Evolutionary conservation across 1,139 yeast genomes (phyloP).

Genomic region (Yamadazyma mexicana): DNA sequence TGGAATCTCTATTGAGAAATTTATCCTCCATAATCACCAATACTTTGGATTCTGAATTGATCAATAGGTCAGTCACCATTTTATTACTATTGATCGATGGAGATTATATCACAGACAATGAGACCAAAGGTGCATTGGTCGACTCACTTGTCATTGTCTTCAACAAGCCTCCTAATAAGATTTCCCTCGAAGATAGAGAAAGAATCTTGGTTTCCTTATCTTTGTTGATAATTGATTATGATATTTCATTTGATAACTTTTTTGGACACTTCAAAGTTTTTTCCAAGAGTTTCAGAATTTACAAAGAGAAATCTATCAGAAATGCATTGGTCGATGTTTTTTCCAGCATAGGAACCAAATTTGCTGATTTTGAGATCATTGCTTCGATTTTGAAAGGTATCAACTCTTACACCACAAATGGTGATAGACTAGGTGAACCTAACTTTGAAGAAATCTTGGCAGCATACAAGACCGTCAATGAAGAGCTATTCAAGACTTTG

Average conservation of each 20-base stretch:
- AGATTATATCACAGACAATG: constrained; percentile 57
- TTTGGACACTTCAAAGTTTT: constrained; percentile 53
- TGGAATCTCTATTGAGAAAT: constrained; percentile 52
- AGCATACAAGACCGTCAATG: constrained; percentile 69
- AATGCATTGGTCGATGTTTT: constrained; percentile 60
- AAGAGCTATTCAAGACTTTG: constrained; percentile 44
- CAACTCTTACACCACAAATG: constrained; percentile 65
- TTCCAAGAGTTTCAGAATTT: constrained; percentile 59
- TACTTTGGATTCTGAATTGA: constrained; percentile 48
- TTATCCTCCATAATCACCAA: constrained; percentile 51
- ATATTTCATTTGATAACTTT: constrained; percentile 55
- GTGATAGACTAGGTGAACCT: constrained; percentile 70
- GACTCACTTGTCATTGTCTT: constrained; percentile 61
- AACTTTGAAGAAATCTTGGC: constrained; percentile 76
- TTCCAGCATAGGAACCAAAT: constrained; percentile 55
- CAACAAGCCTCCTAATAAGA: constrained; percentile 58
- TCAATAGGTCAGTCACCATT: constrained; percentile 52
- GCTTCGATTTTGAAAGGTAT: constrained; percentile 58
- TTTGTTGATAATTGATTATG: constrained; percentile 51
- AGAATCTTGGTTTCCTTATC: constrained; percentile 61
- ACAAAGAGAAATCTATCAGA: constrained; percentile 62
- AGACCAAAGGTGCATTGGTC: constrained; percentile 56
- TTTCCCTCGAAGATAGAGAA: constrained; percentile 55
- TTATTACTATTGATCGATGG: constrained; percentile 58
- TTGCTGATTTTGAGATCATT: constrained; percentile 43